Percentiles rank a stretch among this genome's conserved stretches.
These are phyloP conservation scores for Apiosordaria backusii DNA, from an alignment of 495 filamentous ascomycete genomes.

Conservation along the genomic window DNA sequence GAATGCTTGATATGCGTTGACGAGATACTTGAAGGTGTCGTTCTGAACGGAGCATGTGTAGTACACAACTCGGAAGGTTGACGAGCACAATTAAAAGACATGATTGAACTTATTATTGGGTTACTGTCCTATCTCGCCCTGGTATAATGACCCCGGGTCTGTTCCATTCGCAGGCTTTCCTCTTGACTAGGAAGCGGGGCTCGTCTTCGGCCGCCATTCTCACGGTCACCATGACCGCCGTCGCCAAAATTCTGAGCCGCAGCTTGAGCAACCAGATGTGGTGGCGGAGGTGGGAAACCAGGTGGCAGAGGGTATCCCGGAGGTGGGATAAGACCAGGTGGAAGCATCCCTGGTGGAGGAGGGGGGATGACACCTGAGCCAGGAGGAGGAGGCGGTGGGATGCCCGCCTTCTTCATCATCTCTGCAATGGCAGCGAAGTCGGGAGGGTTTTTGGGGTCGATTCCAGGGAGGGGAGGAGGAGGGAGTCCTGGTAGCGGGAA, in stretches of 20 bases:
- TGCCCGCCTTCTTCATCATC: conserved; percentile 56
- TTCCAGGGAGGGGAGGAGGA: conserved; percentile 45
- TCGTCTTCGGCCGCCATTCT: conserved; percentile 42
- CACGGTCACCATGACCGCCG: conserved; percentile 12
- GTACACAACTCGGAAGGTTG: too few relatives aligned
- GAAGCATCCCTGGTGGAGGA: conserved; percentile 47
- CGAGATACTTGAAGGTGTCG: too few relatives aligned
- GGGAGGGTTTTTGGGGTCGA: conserved; percentile 58
- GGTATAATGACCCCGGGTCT: conserved; percentile 62
- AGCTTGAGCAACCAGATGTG: background rate
- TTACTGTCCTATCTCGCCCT: conserved; percentile 42
- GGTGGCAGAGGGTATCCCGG: conserved; percentile 36
- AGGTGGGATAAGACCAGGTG: conserved; percentile 51
- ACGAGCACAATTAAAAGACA: too few relatives aligned
- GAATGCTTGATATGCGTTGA: too few relatives aligned
- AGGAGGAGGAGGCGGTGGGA: conserved; percentile 48
- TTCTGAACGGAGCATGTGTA: too few relatives aligned
- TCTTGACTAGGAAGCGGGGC: conserved; percentile 77
- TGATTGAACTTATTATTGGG: too few relatives aligned
- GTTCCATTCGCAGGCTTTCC: conserved; percentile 74
- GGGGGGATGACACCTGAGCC: conserved; percentile 18
- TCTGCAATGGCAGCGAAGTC: conserved; percentile 66
- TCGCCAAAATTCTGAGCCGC: background rate
- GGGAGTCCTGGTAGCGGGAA: conserved; percentile 39
- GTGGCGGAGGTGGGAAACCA: conserved; percentile 23